Base-by-base conservation (phyloP, 768 basidiomycete species). In the Termitomyces sp. region DNA sequence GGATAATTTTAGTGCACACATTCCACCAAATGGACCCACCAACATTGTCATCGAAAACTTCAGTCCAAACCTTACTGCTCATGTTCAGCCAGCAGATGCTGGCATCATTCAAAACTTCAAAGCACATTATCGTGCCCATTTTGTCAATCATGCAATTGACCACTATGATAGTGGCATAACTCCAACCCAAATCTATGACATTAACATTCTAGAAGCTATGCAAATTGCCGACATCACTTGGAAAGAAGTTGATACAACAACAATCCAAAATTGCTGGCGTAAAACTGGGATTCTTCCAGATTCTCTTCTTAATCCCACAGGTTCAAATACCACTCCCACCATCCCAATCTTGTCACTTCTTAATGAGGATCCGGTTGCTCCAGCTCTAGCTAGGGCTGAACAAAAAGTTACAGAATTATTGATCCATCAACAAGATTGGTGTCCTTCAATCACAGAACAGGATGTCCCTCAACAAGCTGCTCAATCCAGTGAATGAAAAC, bases 41-140 rank as follows among this genome's bases (percentile, higher is more conserved):
- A 26, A 26, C 26, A 26, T 26, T 26, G 26, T 26, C 4, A 4
- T 26, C 26, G 26, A 26, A 4, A 26, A 26, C 4, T 26, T 26
- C 26, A 26, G 26, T 26, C 26, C 26, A 2, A 26, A 26, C 26
- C 26, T 26, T 4, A 26, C 26, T 26, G 26, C 26, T 4, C 26
- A 26, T 26, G 26, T 26, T 26, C 26, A 26, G 26, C 26, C 26
- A 26, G 26, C 26, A 26, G 26, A 26, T 26, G 26, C 26, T 26
- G 26, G 26, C 26, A 26, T 26, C 26, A 26, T 26, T 26, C 33
- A 6, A 58, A 74, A 44, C 53, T 44, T 44, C 22, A 44, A 22
- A 13, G 43, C 43, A 9, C 43, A 44, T 44, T 44, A 22, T 22
- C 10, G 43, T 44, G 43, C 43, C 22, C 10, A 13, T 13, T 35